These are phyloP conservation scores for Lecanicillium sp. DNA, from an alignment of 2,329 filamentous ascomycete species.

Conservation along the genomic window DNA sequence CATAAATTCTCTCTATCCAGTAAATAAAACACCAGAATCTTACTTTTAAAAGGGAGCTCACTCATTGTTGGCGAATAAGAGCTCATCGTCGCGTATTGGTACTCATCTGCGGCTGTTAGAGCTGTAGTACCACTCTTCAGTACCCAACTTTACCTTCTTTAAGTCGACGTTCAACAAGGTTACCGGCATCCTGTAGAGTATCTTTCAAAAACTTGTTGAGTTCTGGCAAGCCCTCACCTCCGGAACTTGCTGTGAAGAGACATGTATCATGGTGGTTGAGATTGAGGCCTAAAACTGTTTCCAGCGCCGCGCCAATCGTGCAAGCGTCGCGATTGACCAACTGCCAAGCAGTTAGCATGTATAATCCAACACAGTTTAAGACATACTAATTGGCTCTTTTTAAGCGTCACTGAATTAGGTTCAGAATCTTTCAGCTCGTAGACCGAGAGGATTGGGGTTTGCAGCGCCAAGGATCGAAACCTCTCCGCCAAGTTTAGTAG, in stretches of 20 bases:
- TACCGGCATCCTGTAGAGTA: background rate
- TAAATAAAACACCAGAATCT: background rate
- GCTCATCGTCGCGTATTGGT: constrained; percentile 7
- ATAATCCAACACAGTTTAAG: background rate
- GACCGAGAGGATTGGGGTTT: constrained; percentile 3
- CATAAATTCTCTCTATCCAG: background rate
- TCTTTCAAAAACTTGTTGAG: constrained; percentile 4
- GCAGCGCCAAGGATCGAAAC: constrained; percentile 1
- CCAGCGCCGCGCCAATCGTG: background rate
- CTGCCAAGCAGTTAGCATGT: background rate
- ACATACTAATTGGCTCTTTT: background rate
- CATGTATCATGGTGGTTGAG: constrained; percentile 7
- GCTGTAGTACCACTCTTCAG: no score
- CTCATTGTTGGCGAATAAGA: constrained; percentile 4
- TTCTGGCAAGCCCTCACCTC: constrained; percentile 3
- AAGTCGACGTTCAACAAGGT: background rate
- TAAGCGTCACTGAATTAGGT: background rate
- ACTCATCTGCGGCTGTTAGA: constrained; percentile 5
- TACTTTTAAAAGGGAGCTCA: constrained; percentile 2
- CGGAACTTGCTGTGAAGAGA: constrained; percentile 2
- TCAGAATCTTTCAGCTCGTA: constrained; percentile 1
- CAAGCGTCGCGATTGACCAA: constrained; percentile 5
- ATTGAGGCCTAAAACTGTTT: constrained; percentile 5
- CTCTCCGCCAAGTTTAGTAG: constrained; percentile 2
- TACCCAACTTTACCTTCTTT: constrained; percentile 4